A percentile compares a stretch with the other conserved stretches of the same genome.
Conservation (phyloP, 164 flowering plant species). For the Platanus orientalis region DNA sequence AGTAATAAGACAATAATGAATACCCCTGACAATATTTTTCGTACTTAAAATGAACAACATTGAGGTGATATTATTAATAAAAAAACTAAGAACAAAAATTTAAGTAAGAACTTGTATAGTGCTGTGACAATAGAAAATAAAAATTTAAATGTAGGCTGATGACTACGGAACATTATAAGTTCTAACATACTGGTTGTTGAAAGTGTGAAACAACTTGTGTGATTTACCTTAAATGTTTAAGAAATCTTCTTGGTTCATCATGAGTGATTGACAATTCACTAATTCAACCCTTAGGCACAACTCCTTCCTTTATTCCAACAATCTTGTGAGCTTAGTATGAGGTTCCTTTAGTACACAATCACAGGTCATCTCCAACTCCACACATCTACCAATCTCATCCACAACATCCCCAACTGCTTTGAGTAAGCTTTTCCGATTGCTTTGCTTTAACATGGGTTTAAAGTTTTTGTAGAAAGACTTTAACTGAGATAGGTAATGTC, state of each 20-base stretch:
- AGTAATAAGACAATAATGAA: too few relatives aligned
- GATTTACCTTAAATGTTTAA: slow-evolving; percentile 30
- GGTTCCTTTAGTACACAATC: slow-evolving; percentile 32
- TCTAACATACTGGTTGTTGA: slow-evolving; percentile 39
- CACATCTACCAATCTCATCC: slow-evolving; percentile 42
- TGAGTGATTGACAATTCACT: slow-evolving; percentile 24
- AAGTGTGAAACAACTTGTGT: slow-evolving; percentile 32
- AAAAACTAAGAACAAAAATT: too few relatives aligned
- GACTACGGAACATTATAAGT: slow-evolving; percentile 29
- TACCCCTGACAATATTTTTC: too few relatives aligned
- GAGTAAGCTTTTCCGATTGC: slow-evolving; percentile 38
- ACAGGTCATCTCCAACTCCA: slow-evolving; percentile 52
- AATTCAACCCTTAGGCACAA: slow-evolving; percentile 24
- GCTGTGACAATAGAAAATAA: too few relatives aligned
- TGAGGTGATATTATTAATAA: too few relatives aligned
- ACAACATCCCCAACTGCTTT: slow-evolving; percentile 50
- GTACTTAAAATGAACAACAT: too few relatives aligned
- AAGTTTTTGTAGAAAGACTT: slow-evolving; percentile 59
- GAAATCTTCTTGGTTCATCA: slow-evolving; percentile 42
- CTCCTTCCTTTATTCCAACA: slow-evolving; percentile 28
- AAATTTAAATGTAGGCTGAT: too few relatives aligned
- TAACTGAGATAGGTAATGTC: slow-evolving; percentile 67
- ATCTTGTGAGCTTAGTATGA: slow-evolving; percentile 19
- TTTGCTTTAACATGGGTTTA: slow-evolving; percentile 40
- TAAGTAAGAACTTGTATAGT: too few relatives aligned